Evolutionary conservation across 495 filamentous ascomycete genomes (phyloP), one percentile per base, ranked within the genome.

Genomic region (Annulohypoxylon bovei): DNA sequence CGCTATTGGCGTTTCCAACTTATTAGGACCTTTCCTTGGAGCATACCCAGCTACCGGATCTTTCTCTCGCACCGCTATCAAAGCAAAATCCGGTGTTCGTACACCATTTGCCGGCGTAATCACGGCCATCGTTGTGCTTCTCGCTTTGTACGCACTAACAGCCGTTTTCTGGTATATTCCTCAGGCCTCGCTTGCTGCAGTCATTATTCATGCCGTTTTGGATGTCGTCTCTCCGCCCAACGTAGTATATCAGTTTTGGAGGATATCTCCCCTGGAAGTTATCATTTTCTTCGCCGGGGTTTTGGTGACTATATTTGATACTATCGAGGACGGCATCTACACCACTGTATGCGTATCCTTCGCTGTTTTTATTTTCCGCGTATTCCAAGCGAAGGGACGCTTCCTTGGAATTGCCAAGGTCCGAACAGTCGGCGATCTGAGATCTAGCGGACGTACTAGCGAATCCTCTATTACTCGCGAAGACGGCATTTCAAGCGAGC

Each of bases 141-240:
- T 87, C 16, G 85, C 85, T 4, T 68, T 87, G 4, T 87, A 86
- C 53, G 84, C 83, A 1, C 77, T 86, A 27, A 86, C 84, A 0
- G 79, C 81, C 18, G 81, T 84, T 9, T 86, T 87, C 68, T 82
- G 81, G 74, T 87, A 79, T 63, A 86, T 86, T 40, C 85, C 85
- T 4, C 78, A 75, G 54, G 76, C 81, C 0, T 76, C 67, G 4
- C 73, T 87, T 0, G 76, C 83, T 1, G 85, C 75, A 30, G 73
- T 87, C 55, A 87, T 87, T 68, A 86, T 87, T 67, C 85, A 87
- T 53, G 85, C 85, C 18, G 83, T 86, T 5, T 72, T 79, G 11
- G 83, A 87, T 61, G 78, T 86, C 32, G 82, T 87, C 64, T 81
- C 81, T 0, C 82, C 82, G 5, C 85, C 83, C 1, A 65, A 75